Evolutionary conservation across 345 rosid genomes (phyloP).

Genomic region (Melastoma malabathricum): DNA sequence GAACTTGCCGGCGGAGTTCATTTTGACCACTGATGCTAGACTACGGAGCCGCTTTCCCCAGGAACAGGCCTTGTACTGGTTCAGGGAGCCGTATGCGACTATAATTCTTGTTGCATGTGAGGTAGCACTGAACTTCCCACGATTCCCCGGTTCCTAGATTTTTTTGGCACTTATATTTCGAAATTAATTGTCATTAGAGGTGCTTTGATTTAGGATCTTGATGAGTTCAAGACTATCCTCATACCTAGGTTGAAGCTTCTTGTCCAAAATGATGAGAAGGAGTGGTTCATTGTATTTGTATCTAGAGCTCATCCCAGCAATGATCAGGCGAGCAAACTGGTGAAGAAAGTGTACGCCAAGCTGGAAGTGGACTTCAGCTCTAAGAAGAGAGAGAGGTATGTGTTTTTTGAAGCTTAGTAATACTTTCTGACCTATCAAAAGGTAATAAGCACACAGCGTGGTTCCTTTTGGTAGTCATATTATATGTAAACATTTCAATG

Average conservation of each 20-base stretch:
- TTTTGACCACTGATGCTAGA: conserved; percentile 78
- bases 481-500: too few species aligned
- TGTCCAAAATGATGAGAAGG: conserved; percentile 84
- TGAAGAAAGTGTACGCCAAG: conserved; percentile 78
- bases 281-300: conserved; percentile 95
- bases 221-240: conserved; percentile 88
- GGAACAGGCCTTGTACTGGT: conserved; percentile 79
- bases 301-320: conserved; percentile 84
- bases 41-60: conserved; percentile 89
- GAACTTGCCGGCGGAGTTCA: conserved; percentile 65
- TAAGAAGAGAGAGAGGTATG: conserved; percentile 86
- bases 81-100: conserved; percentile 86
- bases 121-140: conserved; percentile 26
- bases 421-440: too few species aligned
- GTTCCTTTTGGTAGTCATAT: too few species aligned
- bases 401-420: not conserved
- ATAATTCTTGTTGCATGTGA: conserved; percentile 90
- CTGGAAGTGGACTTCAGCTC: conserved; percentile 94
- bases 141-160: not conserved
- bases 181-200: not conserved
- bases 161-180: not conserved
- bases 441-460: too few species aligned
- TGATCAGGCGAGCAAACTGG: conserved; percentile 75
- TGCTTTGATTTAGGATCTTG: conserved; percentile 58
- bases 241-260: conserved; percentile 84